Percentiles rank a stretch among this genome's conserved stretches.
Conservation (phyloP, 1,284 basidiomycete species). For the Irpex sp. region DNA sequence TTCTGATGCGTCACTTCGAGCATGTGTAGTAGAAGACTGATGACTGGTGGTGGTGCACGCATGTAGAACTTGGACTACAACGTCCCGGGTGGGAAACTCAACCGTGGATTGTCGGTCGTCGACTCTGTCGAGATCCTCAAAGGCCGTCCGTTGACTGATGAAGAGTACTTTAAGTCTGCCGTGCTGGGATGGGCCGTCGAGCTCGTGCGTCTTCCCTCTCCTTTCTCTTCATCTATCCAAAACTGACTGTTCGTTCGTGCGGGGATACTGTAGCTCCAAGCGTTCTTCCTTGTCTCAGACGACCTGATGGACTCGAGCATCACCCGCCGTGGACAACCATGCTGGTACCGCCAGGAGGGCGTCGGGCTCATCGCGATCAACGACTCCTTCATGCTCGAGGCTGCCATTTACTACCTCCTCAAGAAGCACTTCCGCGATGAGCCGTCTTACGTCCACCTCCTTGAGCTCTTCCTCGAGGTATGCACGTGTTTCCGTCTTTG, state of each 20-base stretch:
- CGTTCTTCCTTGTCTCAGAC: constrained; percentile 96
- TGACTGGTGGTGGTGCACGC: not conserved
- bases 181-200: constrained; percentile 97
- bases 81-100: constrained; percentile 94
- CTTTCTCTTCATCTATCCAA: not conserved
- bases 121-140: constrained; percentile 91
- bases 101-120: constrained; percentile 92
- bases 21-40: not conserved
- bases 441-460: constrained; percentile 81
- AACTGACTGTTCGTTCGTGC: too few relatives aligned
- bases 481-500: constrained; percentile 16
- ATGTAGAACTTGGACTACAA: constrained; percentile 89
- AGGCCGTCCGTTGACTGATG: constrained; percentile 62
- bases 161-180: constrained; percentile 89
- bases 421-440: constrained; percentile 86
- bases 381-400: constrained; percentile 96
- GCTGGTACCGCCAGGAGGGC: constrained; percentile 83
- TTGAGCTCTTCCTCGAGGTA: constrained; percentile 90
- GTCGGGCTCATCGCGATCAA: constrained; percentile 94
- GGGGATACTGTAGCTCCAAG: constrained; percentile 73
- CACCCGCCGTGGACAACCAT: constrained; percentile 96
- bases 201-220: constrained; percentile 54
- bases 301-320: constrained; percentile 97
- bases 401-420: constrained; percentile 88
- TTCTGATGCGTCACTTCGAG: not conserved